Evolutionary conservation across 176 grass and related monocot genomes (phyloP).

Genomic region (Chrysopogon serrulatus): DNA sequence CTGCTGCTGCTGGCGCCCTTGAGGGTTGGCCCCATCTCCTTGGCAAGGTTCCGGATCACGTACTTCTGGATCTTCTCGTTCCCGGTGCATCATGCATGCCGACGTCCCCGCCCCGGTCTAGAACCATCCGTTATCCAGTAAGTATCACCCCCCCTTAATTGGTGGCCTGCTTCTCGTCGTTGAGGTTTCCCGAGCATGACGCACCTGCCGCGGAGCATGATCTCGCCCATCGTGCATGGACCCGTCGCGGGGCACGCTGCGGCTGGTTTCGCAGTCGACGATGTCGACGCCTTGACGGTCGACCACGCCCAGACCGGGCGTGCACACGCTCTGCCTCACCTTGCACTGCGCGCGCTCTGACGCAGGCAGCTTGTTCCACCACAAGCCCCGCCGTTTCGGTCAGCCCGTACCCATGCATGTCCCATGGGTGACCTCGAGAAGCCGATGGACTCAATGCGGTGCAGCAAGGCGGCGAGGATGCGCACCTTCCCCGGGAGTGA

Average conservation of each 20-base stretch:
- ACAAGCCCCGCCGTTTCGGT: constrained; percentile 54
- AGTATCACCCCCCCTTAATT: constrained; percentile 36
- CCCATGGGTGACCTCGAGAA: constrained; percentile 66
- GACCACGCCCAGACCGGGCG: constrained; percentile 37
- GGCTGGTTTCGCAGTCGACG: constrained; percentile 38
- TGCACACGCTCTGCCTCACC: constrained; percentile 57
- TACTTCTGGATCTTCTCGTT: too few species aligned
- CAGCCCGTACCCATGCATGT: too few species aligned
- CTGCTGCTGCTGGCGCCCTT: too few species aligned
- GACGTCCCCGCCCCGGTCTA: constrained; percentile 78
- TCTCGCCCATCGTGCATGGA: constrained; percentile 53
- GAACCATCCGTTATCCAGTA: constrained; percentile 61
- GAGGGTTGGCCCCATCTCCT: too few species aligned
- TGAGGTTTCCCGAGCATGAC: constrained; percentile 61
- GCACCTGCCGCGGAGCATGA: constrained; percentile 61
- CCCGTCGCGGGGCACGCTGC: constrained; percentile 48
- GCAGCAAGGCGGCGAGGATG: constrained; percentile 51
- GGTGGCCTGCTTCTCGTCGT: constrained; percentile 40
- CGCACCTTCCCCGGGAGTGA: constrained; percentile 43
- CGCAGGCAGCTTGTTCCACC: constrained; percentile 56
- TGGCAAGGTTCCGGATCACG: too few species aligned
- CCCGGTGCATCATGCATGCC: constrained; percentile 76
- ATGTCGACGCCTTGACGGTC: too few species aligned
- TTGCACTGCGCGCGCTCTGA: constrained; percentile 62
- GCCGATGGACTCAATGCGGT: constrained; percentile 54